Evolutionary conservation across 306 rosid species (phyloP), one percentile per base, ranked within the genome.

Genomic region (Luffa acutangula): DNA sequence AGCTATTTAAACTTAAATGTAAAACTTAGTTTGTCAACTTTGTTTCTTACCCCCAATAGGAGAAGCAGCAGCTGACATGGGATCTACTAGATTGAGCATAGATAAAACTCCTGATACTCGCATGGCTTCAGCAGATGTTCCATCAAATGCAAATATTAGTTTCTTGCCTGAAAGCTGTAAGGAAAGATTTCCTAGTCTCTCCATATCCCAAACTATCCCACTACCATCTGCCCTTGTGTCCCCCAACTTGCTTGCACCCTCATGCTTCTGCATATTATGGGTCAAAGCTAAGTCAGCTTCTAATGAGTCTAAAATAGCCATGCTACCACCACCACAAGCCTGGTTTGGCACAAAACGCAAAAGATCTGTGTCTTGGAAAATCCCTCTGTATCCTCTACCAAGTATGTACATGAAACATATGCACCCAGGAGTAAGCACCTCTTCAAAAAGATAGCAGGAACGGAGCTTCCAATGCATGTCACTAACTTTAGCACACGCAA

Each of bases 151-250:
- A 87, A 93, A 93, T 83, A 96, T 93, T 45, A 96, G 94, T 86
- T 96, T 96, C 88, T 90, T 96, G 75, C 98, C 99, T 20, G 97
- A 82, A 80, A 96, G 98, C 86, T 96, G 99, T 76, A 88, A 87
- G 85, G 97, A 91, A 48, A 93, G 92, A 85, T 88, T 90, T 72
- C 94, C 97, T 62, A 96, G 89, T 86, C 96, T 96, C 85, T 93
- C 99, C 92, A 91, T 88, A 86, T 96, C 99, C 99, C 99, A 96
- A 78, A 96, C 98, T 84, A 96, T 90, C 81, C 97, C 99, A 89
- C 99, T 96, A 56, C 99, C 99, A 86, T 93, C 99, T 53, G 93
- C 84, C 90, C 85, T 93, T 70, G 86, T 82, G 74, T 91, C 97
- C 77, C 89, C 92, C 81, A 78, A 90, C 88, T 91, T 96, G 85